Percentiles rank a stretch among this genome's conserved stretches.
phyloP scores from a whole-genome alignment of 345 rosid species.

The Lumnitzera littorea region DNA sequence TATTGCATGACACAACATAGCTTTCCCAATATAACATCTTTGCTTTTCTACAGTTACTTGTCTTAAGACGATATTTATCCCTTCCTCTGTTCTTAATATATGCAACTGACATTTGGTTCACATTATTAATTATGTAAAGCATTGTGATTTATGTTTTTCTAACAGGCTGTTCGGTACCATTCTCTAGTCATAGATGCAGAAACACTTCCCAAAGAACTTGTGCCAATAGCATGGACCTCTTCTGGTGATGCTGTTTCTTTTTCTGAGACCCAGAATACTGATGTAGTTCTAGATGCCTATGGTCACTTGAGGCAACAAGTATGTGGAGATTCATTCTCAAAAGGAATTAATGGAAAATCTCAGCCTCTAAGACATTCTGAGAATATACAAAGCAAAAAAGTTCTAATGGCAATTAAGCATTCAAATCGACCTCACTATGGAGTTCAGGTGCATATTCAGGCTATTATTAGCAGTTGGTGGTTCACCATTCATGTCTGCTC shows the following conservation, averaged over 20 bases:
- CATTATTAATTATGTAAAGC: neutral
- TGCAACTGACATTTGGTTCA: neutral
- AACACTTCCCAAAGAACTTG: constrained; percentile 73
- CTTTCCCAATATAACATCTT: no score
- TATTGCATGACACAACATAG: no score
- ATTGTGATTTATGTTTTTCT: constrained; percentile 6
- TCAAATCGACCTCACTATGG: constrained; percentile 88
- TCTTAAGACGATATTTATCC: no score
- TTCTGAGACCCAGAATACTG: constrained; percentile 30
- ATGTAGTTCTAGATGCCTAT: constrained; percentile 18
- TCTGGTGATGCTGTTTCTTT: constrained; percentile 44
- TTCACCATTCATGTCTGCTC: neutral
- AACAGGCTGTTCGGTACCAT: constrained; percentile 93
- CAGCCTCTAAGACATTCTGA: constrained; percentile 21
- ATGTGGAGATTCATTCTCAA: constrained; percentile 19
- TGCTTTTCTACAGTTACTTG: no score
- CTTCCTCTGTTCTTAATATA: neutral
- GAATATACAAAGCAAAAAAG: constrained; percentile 24
- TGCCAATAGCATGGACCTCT: constrained; percentile 85
- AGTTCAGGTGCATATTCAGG: constrained; percentile 56
- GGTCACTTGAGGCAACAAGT: constrained; percentile 15
- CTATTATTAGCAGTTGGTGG: constrained; percentile 1
- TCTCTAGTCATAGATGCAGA: constrained; percentile 73
- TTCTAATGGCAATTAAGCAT: constrained; percentile 90
- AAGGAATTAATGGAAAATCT: constrained; percentile 21